Evolutionary conservation across 768 basidiomycete genomes (phyloP).

Genomic region (Phanerochaete carnosa): DNA sequence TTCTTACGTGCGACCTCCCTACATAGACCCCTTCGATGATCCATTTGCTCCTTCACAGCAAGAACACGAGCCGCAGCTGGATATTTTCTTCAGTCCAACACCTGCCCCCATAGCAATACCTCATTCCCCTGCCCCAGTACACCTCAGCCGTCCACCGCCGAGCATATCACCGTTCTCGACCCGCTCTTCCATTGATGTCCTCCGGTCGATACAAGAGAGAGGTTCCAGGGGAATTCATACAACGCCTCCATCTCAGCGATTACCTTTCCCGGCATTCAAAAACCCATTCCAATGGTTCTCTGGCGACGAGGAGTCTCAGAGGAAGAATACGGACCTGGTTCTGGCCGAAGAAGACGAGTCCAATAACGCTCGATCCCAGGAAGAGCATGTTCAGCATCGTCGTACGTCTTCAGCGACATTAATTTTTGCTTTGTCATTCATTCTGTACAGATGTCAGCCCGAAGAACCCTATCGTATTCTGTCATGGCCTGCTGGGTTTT

Average conservation of each 20-base stretch:
- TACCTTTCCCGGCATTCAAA: constrained; percentile 17
- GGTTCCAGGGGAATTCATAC: constrained; percentile 22
- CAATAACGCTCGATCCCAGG: constrained; percentile 14
- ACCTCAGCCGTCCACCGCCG: constrained; percentile 35
- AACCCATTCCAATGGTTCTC: constrained; percentile 24
- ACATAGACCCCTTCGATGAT: constrained; percentile 21
- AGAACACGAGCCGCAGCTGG: constrained; percentile 18
- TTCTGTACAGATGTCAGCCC: constrained; percentile 63
- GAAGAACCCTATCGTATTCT: constrained; percentile 87
- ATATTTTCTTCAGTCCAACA: constrained; percentile 25
- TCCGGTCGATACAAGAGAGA: constrained; percentile 24
- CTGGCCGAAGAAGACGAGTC: constrained; percentile 23
- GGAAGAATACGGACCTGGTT: constrained; percentile 18
- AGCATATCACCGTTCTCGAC: constrained; percentile 19
- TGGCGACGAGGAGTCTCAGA: constrained; percentile 13
- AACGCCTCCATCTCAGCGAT: constrained; percentile 16
- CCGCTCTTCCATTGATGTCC: constrained; percentile 19
- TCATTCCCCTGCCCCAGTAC: constrained; percentile 24
- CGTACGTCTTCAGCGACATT: constrained; percentile 13
- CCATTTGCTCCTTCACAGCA: constrained; percentile 13
- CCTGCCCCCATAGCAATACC: constrained; percentile 26
- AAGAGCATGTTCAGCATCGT: constrained; percentile 21
- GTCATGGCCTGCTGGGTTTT: constrained; percentile 91
- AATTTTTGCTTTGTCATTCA: constrained; percentile 4
- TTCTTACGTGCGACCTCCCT: constrained; percentile 8